Evolutionary conservation across 129 eudicot species (phyloP).

Genomic region (Tagetes erecta): DNA sequence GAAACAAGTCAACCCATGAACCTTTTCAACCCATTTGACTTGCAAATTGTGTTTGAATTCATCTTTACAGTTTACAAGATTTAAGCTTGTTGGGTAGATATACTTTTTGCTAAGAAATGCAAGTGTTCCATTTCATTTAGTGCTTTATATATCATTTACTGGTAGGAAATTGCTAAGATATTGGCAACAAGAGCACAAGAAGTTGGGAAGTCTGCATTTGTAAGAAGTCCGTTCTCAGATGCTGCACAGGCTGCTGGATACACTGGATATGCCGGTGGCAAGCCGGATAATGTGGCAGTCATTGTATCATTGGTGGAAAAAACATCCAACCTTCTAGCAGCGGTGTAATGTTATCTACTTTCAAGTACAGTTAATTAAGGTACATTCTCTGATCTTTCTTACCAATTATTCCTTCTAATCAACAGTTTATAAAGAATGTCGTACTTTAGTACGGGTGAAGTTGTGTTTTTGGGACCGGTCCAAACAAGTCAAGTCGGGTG

Average conservation of each 20-base stretch:
- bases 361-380: conserved; percentile 27
- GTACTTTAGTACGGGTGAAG: neutral
- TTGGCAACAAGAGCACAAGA: conserved; percentile 78
- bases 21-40: neutral
- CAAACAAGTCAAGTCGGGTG: neutral
- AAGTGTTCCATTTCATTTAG: neutral
- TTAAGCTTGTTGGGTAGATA: conserved; percentile 4
- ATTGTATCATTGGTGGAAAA: conserved; percentile 72
- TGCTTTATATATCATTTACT: neutral
- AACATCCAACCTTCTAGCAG: conserved; percentile 15
- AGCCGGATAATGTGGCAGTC: conserved; percentile 84
- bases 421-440: neutral
- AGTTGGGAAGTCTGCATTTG: conserved; percentile 56
- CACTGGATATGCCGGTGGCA: conserved; percentile 67
- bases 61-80: neutral
- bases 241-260: conserved; percentile 86
- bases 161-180: conserved; percentile 70
- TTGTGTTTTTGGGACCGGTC: neutral
- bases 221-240: conserved; percentile 83
- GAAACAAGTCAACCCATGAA: neutral
- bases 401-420: neutral
- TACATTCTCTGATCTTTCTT: conserved; percentile 4
- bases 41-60: conserved; percentile 11
- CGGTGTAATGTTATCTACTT: neutral
- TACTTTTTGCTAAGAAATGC: neutral